phyloP scores from a whole-genome alignment of 2,329 filamentous ascomycete genomes.

The Colletotrichum sp. region DNA sequence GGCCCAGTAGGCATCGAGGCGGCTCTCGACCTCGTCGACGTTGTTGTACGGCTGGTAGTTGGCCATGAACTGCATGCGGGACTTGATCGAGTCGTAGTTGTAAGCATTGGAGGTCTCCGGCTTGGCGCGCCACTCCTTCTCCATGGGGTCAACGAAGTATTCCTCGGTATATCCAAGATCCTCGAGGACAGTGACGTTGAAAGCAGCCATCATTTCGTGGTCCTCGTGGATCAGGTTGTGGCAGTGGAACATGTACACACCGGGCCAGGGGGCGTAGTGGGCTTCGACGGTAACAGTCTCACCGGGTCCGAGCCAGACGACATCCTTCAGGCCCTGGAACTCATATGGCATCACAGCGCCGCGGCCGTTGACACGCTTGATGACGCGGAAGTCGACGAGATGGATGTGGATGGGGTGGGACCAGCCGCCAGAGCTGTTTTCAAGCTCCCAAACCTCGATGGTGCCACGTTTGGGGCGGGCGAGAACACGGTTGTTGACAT shows the following conservation, averaged over 20 bases:
- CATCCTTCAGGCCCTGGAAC: conserved; percentile 54
- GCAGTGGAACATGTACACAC: conserved; percentile 51
- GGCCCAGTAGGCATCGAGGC: conserved; percentile 35
- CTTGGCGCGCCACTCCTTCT: conserved; percentile 37
- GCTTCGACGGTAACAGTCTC: conserved; percentile 52
- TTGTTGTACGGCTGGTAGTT: conserved; percentile 37
- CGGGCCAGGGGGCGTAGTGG: conserved; percentile 58
- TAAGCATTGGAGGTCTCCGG: conserved; percentile 30
- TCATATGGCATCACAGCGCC: conserved; percentile 50
- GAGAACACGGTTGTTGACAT: conserved; percentile 46
- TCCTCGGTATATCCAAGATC: conserved; percentile 44
- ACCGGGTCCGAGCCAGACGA: conserved; percentile 53
- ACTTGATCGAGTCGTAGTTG: conserved; percentile 29
- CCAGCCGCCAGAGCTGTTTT: conserved; percentile 47
- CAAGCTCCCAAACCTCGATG: conserved; percentile 46
- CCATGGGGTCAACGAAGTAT: conserved; percentile 41
- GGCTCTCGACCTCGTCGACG: conserved; percentile 31
- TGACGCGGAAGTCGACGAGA: conserved; percentile 56
- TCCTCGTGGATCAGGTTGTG: conserved; percentile 49
- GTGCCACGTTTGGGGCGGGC: conserved; percentile 44
- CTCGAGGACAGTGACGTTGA: conserved; percentile 41
- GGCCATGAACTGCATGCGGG: conserved; percentile 35
- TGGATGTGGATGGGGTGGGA: conserved; percentile 59
- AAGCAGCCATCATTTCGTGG: conserved; percentile 49
- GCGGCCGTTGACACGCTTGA: conserved; percentile 45